These are phyloP conservation scores for Termitomyces sp. DNA, from an alignment of 768 basidiomycete species.

Conservation along the genomic window DNA sequence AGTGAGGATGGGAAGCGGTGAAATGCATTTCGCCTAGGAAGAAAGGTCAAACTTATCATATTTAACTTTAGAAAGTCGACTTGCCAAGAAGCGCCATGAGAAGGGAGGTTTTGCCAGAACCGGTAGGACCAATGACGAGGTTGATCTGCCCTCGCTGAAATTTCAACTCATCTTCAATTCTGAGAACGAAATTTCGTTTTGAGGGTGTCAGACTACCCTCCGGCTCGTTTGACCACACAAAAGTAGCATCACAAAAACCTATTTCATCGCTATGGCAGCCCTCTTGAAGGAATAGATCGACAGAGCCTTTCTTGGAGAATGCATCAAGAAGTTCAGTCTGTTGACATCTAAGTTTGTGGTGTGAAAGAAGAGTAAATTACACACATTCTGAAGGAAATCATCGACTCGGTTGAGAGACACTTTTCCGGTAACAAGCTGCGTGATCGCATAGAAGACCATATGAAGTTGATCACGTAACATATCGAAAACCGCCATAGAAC, in stretches of 20 bases:
- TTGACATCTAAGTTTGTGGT: background rate
- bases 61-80: background rate
- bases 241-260: conserved; percentile 50
- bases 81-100: conserved; percentile 56
- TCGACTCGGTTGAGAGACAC: conserved; percentile 59
- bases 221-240: conserved; percentile 46
- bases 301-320: conserved; percentile 22
- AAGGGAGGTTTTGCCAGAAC: conserved; percentile 59
- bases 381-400: conserved; percentile 34
- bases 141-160: conserved; percentile 54
- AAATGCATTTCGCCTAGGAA: conserved; percentile 61
- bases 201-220: conserved; percentile 33
- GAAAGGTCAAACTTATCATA: background rate
- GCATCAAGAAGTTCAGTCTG: conserved; percentile 46
- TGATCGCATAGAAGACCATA: conserved; percentile 27
- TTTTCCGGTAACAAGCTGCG: conserved; percentile 34
- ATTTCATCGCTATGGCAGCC: conserved; percentile 25
- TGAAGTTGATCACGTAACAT: conserved; percentile 49
- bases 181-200: conserved; percentile 43
- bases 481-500: conserved; percentile 58
- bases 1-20: conserved; percentile 40
- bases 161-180: conserved; percentile 45
- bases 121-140: conserved; percentile 55
- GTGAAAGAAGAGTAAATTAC: conserved; percentile 1
- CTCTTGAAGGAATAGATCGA: conserved; percentile 11